A percentile compares a stretch with the other conserved stretches of the same genome.
phyloP scores from a whole-genome alignment of 345 rosid species.

The Iberis pinnata region DNA sequence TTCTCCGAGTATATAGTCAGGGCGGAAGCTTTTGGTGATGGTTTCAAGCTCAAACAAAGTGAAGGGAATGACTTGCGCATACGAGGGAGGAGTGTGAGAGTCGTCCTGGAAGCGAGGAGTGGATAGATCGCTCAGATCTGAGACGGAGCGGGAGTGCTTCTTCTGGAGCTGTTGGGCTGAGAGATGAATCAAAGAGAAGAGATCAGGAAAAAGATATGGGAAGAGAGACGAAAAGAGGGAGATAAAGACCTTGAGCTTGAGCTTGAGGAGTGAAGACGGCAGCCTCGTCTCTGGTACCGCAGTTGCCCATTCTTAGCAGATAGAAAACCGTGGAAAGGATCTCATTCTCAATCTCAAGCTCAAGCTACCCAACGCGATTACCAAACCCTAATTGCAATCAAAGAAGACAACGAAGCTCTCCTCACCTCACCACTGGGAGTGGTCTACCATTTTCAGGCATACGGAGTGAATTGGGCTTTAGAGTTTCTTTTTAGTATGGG shows the following conservation, averaged over 20 bases:
- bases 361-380: too few relatives aligned
- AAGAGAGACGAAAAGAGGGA: conserved; percentile 20
- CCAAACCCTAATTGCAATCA: too few relatives aligned
- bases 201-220: background rate
- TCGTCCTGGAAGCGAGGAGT: conserved; percentile 62
- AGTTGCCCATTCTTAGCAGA: conserved; percentile 66
- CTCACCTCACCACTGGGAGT: too few relatives aligned
- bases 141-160: conserved; percentile 63
- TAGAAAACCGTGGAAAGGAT: conserved; percentile 17
- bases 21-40: conserved; percentile 93
- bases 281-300: conserved; percentile 95
- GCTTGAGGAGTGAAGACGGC: conserved; percentile 60
- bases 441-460: too few relatives aligned
- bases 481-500: too few relatives aligned
- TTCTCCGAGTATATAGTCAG: conserved; percentile 91
- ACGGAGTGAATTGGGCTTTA: too few relatives aligned
- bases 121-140: conserved; percentile 90
- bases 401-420: too few relatives aligned
- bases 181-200: conserved; percentile 12
- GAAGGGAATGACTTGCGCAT: conserved; percentile 75
- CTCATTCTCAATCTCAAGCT: conserved; percentile 22
- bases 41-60: conserved; percentile 87
- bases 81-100: conserved; percentile 48
- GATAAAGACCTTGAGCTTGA: conserved; percentile 52
- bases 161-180: conserved; percentile 76